Evolutionary conservation across 768 basidiomycete species (phyloP).

Genomic region (Tylopilus rubrobrunneus): DNA sequence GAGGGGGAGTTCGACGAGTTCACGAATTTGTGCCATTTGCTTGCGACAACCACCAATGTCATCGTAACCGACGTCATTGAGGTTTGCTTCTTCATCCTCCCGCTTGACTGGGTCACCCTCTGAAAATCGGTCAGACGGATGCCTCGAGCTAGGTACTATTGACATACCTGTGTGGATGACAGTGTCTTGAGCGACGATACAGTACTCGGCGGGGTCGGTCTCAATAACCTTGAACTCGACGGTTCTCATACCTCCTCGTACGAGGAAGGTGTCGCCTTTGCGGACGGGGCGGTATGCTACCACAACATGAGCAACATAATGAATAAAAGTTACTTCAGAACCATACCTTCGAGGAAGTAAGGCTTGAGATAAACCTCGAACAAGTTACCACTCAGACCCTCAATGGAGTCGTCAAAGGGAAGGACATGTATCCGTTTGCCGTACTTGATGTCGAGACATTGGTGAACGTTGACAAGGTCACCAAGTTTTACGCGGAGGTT

Average conservation of each 20-base stretch:
- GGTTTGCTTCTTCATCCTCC: constrained; percentile 96
- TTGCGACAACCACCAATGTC: constrained; percentile 99
- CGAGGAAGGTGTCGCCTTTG: constrained; percentile 98
- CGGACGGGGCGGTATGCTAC: constrained; percentile 90
- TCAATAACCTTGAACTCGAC: constrained; percentile 99
- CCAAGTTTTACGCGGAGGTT: constrained; percentile 97
- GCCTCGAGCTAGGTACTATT: not conserved
- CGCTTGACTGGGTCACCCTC: constrained; percentile 99
- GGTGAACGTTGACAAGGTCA: constrained; percentile 93
- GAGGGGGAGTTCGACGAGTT: constrained; percentile 95
- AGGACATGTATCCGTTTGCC: constrained; percentile 96
- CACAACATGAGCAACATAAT: constrained; percentile 5
- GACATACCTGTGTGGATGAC: constrained; percentile 83
- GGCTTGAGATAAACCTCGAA: constrained; percentile 99
- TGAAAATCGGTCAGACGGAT: constrained; percentile 25
- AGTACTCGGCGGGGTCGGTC: constrained; percentile 96
- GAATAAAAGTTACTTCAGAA: not conserved
- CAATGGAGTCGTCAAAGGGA: constrained; percentile 97
- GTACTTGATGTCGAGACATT: constrained; percentile 97
- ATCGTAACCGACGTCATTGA: constrained; percentile 97
- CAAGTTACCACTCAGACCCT: constrained; percentile 96
- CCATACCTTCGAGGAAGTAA: constrained; percentile 92
- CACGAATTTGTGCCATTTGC: constrained; percentile 99
- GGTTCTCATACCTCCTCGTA: constrained; percentile 96
- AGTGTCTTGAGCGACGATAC: constrained; percentile 98